Conservation (phyloP, 2,329 filamentous ascomycete species). For the Albophoma yamanashiensis region DNA sequence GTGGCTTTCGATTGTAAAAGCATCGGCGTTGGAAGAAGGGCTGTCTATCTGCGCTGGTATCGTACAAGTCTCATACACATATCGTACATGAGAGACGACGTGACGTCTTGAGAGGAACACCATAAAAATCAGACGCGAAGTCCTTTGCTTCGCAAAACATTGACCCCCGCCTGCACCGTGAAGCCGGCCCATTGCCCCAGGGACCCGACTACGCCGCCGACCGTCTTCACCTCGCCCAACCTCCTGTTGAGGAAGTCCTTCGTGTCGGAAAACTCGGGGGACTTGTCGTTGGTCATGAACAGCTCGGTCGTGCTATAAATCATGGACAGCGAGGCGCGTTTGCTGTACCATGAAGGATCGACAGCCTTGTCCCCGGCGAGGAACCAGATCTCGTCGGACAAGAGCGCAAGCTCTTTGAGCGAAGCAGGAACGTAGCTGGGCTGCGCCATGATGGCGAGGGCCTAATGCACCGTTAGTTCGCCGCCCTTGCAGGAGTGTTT, state of each 20-base stretch:
- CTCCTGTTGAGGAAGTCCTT: slow-evolving; percentile 69
- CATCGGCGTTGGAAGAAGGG: not conserved
- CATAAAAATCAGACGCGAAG: slow-evolving; percentile 52
- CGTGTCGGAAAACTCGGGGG: slow-evolving; percentile 63
- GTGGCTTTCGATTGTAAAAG: not conserved
- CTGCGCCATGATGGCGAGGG: slow-evolving; percentile 82
- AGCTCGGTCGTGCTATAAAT: slow-evolving; percentile 68
- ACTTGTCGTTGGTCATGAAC: slow-evolving; percentile 87
- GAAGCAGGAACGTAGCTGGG: slow-evolving; percentile 67
- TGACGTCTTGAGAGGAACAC: too few relatives aligned
- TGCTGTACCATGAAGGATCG: slow-evolving; percentile 78
- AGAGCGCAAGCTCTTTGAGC: slow-evolving; percentile 63
- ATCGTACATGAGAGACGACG: not conserved
- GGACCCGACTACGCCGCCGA: slow-evolving; percentile 52
- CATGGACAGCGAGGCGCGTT: slow-evolving; percentile 44
- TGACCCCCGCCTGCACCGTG: slow-evolving; percentile 64
- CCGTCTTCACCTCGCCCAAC: slow-evolving; percentile 54
- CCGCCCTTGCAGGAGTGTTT: not conserved
- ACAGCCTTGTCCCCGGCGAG: slow-evolving; percentile 73
- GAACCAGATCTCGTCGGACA: slow-evolving; percentile 90
- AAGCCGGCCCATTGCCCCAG: slow-evolving; percentile 74
- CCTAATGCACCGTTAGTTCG: slow-evolving; percentile 36
- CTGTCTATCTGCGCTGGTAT: not conserved
- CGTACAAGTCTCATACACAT: slow-evolving; percentile 1
- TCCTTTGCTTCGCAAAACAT: slow-evolving; percentile 80